These are phyloP conservation scores for Fusarium sp. DNA, from an alignment of 2,329 filamentous ascomycete genomes.

Conservation along the genomic window DNA sequence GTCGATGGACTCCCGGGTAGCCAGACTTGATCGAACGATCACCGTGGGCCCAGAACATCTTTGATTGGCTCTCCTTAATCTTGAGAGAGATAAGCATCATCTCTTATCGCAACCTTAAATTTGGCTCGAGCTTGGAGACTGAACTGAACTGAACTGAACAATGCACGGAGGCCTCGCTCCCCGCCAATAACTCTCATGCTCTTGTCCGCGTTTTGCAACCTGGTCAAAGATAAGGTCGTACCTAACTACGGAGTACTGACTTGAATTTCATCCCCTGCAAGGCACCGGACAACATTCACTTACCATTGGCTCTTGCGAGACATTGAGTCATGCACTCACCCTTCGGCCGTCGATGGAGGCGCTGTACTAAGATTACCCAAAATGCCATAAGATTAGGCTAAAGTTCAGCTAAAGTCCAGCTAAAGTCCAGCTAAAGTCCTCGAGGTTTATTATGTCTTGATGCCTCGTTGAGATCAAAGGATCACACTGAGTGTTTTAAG, in stretches of 20 bases:
- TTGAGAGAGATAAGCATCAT: background rate
- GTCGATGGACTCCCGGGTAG: background rate
- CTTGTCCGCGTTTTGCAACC: background rate
- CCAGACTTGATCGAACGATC: background rate
- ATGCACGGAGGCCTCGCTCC: too few species aligned
- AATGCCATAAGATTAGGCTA: background rate
- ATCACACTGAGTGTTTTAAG: background rate
- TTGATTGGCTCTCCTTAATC: background rate
- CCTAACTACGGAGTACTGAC: background rate
- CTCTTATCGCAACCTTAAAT: background rate
- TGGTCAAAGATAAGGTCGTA: slow-evolving; percentile 3
- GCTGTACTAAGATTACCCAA: background rate
- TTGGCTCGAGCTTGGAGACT: background rate
- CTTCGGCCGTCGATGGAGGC: background rate
- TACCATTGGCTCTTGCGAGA: background rate
- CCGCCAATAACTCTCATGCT: background rate
- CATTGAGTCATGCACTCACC: background rate
- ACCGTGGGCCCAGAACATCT: background rate
- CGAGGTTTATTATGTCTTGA: background rate
- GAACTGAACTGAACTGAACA: too few species aligned
- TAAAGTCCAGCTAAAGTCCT: background rate
- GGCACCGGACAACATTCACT: background rate
- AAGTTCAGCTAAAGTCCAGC: background rate
- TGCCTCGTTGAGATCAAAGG: background rate
- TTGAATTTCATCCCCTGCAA: background rate